Percentiles rank a stretch among this genome's conserved stretches.
Conservation (phyloP, 2,329 filamentous ascomycete genomes). For the Davidsoniella australis region DNA sequence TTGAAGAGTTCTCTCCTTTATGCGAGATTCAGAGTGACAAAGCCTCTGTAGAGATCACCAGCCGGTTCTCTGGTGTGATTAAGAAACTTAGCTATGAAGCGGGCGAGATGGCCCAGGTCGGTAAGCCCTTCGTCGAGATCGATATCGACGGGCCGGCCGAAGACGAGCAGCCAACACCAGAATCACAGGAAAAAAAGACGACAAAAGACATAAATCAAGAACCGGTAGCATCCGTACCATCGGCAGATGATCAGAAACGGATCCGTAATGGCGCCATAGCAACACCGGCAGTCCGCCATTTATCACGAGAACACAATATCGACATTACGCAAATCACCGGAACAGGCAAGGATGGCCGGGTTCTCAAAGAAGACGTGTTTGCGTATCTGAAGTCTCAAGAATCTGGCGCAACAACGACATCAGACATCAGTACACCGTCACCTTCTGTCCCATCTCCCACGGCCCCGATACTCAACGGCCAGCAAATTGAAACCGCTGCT, state of each 20-base stretch:
- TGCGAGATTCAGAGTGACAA: slow-evolving; percentile 99
- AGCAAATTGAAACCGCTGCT: slow-evolving; percentile 51
- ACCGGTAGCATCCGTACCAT: slow-evolving; percentile 18
- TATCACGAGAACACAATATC: slow-evolving; percentile 64
- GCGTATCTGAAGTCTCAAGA: slow-evolving; percentile 44
- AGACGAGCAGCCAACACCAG: not conserved
- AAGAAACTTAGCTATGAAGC: slow-evolving; percentile 93
- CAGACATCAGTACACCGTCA: not conserved
- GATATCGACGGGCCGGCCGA: slow-evolving; percentile 52
- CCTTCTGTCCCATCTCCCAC: slow-evolving; percentile 16
- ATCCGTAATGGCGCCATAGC: slow-evolving; percentile 60
- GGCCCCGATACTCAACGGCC: slow-evolving; percentile 20
- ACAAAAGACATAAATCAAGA: not conserved
- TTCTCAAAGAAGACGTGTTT: slow-evolving; percentile 82
- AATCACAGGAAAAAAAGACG: slow-evolving; percentile 10
- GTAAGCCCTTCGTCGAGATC: slow-evolving; percentile 86
- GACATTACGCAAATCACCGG: slow-evolving; percentile 65
- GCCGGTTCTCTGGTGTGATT: slow-evolving; percentile 83
- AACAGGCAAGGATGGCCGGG: slow-evolving; percentile 78
- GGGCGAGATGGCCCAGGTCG: slow-evolving; percentile 90
- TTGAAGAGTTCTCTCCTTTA: slow-evolving; percentile 94
- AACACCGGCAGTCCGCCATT: slow-evolving; percentile 79
- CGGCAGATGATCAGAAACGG: slow-evolving; percentile 17
- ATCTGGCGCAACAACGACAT: slow-evolving; percentile 15
- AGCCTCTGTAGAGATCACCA: slow-evolving; percentile 80